phyloP scores from a whole-genome alignment of 2,329 filamentous ascomycete genomes.

The Beauveria medogensis region DNA sequence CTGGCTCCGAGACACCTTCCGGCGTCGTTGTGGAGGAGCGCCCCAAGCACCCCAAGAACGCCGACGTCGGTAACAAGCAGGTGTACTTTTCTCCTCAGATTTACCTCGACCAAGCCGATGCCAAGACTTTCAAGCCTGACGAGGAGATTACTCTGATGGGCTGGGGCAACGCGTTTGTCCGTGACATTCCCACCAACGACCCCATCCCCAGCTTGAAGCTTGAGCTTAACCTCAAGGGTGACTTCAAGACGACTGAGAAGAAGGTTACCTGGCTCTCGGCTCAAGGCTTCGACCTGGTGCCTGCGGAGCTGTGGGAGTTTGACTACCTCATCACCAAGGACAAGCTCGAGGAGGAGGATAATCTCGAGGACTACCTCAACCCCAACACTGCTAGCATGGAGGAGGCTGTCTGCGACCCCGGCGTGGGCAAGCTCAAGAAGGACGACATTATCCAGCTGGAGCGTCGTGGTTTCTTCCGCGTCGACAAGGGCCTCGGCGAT shows the following conservation, averaged over 20 bases:
- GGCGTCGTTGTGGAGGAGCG: slow-evolving; percentile 62
- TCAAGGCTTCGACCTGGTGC: slow-evolving; percentile 66
- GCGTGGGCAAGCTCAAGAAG: slow-evolving; percentile 68
- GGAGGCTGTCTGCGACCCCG: slow-evolving; percentile 71
- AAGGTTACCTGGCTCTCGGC: slow-evolving; percentile 90
- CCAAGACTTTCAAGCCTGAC: slow-evolving; percentile 67
- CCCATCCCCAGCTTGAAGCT: slow-evolving; percentile 59
- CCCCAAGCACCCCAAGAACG: slow-evolving; percentile 85
- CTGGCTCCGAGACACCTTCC: slow-evolving; percentile 58
- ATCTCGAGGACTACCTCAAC: slow-evolving; percentile 76
- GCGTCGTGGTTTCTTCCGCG: slow-evolving; percentile 82
- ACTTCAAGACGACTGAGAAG: slow-evolving; percentile 93
- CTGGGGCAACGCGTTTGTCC: slow-evolving; percentile 85
- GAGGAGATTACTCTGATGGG: slow-evolving; percentile 96
- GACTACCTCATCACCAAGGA: slow-evolving; percentile 95
- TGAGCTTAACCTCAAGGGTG: slow-evolving; percentile 84
- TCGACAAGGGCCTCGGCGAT: slow-evolving; percentile 57
- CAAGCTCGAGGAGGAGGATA: slow-evolving; percentile 81
- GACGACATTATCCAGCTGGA: slow-evolving; percentile 95
- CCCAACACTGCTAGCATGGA: slow-evolving; percentile 66
- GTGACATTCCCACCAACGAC: slow-evolving; percentile 50
- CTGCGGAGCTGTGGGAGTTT: slow-evolving; percentile 85
- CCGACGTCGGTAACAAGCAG: slow-evolving; percentile 75
- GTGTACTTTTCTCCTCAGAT: slow-evolving; percentile 69
- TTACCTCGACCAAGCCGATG: slow-evolving; percentile 80